These are phyloP conservation scores for Cytospora paraplurivora DNA, from an alignment of 2,329 filamentous ascomycete genomes.

Conservation along the genomic window DNA sequence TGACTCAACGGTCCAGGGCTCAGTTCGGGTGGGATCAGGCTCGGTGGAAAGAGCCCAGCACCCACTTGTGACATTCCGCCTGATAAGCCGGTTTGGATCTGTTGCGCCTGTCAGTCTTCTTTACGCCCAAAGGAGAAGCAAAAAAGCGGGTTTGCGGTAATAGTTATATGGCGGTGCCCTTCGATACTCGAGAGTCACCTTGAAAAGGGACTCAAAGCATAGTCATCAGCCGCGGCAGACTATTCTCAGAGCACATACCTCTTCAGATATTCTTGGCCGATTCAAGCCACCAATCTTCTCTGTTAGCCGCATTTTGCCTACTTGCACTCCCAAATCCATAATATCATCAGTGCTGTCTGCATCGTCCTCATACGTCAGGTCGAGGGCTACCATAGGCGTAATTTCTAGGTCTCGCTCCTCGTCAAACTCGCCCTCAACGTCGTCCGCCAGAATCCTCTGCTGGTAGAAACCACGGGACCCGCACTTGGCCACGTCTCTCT, in stretches of 20 bases:
- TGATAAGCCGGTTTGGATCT: constrained; percentile 42
- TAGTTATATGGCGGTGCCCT: not conserved
- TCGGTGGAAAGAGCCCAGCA: constrained; percentile 23
- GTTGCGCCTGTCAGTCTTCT: constrained; percentile 5
- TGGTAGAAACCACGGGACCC: constrained; percentile 37
- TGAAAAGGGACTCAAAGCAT: not conserved
- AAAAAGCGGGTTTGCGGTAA: not conserved
- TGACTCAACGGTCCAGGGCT: constrained; percentile 24
- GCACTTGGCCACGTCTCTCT: constrained; percentile 64
- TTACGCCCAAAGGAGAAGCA: not conserved
- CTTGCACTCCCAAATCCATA: constrained; percentile 69
- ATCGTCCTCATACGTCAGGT: constrained; percentile 69
- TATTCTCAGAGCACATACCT: constrained; percentile 49
- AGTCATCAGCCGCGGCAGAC: not conserved
- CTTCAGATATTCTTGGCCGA: constrained; percentile 69
- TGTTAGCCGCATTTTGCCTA: constrained; percentile 73
- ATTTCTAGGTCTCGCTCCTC: constrained; percentile 63
- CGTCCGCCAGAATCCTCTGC: constrained; percentile 49
- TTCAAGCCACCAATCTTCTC: constrained; percentile 75
- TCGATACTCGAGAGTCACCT: not conserved
- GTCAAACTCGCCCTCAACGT: constrained; percentile 58
- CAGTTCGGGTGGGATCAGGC: constrained; percentile 28
- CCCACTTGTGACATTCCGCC: constrained; percentile 28
- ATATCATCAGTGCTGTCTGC: constrained; percentile 60
- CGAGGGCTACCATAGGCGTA: constrained; percentile 62